A percentile compares a stretch with the other conserved stretches of the same genome.
These are phyloP conservation scores for Guillardia theta DNA, from an alignment of 78 protist species.

Conservation along the genomic window DNA sequence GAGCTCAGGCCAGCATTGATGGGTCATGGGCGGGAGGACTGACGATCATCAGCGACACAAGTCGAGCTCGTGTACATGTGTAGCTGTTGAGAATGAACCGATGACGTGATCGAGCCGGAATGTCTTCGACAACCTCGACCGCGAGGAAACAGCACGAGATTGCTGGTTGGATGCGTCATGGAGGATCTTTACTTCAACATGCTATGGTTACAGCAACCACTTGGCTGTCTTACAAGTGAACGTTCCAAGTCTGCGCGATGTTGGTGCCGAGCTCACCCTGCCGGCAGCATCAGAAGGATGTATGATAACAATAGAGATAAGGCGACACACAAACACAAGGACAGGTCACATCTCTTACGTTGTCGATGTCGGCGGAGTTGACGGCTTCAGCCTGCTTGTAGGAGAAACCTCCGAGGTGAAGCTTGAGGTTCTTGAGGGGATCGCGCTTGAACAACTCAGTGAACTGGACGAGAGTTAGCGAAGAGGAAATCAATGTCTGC, in stretches of 20 bases:
- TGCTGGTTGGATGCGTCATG: too few relatives aligned
- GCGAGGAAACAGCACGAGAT: too few relatives aligned
- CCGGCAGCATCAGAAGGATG: not conserved
- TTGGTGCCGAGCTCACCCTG: not conserved
- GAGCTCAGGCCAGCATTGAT: too few relatives aligned
- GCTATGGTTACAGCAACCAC: too few relatives aligned
- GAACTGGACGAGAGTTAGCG: not conserved
- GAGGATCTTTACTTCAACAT: too few relatives aligned
- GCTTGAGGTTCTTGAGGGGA: slow-evolving; percentile 1
- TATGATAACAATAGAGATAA: not conserved
- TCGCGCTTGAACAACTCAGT: not conserved
- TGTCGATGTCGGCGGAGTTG: not conserved
- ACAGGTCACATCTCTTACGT: not conserved
- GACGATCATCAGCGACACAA: too few relatives aligned
- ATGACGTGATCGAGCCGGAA: too few relatives aligned
- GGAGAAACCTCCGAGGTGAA: not conserved
- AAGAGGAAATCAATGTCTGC: too few relatives aligned
- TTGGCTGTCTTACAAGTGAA: not conserved
- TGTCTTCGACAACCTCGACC: too few relatives aligned
- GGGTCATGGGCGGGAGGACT: too few relatives aligned
- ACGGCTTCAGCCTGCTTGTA: slow-evolving; percentile 1
- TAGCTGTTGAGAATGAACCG: too few relatives aligned
- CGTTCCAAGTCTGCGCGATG: not conserved
- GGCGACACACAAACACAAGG: not conserved
- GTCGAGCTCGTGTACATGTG: too few relatives aligned